A percentile compares a stretch with the other conserved stretches of the same genome.
Conservation (phyloP, 805 yeast genomes). For the Hanseniaspora osmophila region DNA sequence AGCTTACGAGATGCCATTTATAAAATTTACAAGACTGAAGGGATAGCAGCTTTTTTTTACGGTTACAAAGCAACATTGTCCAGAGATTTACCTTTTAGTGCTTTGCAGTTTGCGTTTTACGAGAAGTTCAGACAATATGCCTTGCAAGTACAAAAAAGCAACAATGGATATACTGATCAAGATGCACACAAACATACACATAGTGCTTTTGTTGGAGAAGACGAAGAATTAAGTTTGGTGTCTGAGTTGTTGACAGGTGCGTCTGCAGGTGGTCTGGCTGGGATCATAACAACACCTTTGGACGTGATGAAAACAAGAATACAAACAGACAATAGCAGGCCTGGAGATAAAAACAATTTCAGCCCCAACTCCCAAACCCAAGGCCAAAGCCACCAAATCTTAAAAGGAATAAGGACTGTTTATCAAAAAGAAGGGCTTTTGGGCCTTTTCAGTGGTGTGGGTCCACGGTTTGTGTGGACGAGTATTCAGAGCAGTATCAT, state of each 20-base stretch:
- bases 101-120: conserved; percentile 89
- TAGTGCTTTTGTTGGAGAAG: conserved; percentile 10
- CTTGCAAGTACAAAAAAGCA: conserved; percentile 23
- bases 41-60: conserved; percentile 58
- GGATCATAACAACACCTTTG: conserved; percentile 33
- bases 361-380: conserved; percentile 5
- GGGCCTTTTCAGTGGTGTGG: conserved; percentile 87
- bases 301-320: conserved; percentile 87
- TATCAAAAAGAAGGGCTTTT: conserved; percentile 59
- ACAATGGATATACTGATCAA: neutral
- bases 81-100: conserved; percentile 91
- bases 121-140: conserved; percentile 65
- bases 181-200: neutral
- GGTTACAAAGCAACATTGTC: conserved; percentile 91
- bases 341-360: no score
- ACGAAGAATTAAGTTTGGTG: conserved; percentile 37
- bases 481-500: conserved; percentile 87
- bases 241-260: conserved; percentile 82
- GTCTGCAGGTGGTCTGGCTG: conserved; percentile 53
- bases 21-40: conserved; percentile 57
- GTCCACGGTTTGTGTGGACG: conserved; percentile 95
- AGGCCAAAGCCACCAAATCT: conserved; percentile 28
- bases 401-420: conserved; percentile 38
- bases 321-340: conserved; percentile 41
- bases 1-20: conserved; percentile 58